Percentiles rank a stretch among this genome's conserved stretches.
Conservation (phyloP, 1,139 yeast genomes). For the Diutina siamensis region DNA sequence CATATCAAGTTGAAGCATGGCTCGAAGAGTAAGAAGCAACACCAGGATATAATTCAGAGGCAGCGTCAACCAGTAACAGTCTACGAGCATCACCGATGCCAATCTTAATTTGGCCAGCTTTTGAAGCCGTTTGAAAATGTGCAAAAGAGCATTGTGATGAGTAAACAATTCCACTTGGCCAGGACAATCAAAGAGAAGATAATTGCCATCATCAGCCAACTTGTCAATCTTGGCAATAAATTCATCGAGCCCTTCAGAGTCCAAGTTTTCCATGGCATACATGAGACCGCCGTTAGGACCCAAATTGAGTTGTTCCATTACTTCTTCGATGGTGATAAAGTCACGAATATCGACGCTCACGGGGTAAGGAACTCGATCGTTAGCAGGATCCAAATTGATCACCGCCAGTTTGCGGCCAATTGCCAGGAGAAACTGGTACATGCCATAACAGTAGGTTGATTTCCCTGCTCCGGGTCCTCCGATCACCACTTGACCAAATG, state of each 20-base stretch:
- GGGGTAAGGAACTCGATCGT: conserved; percentile 71
- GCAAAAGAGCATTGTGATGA: conserved; percentile 29
- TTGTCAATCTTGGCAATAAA: conserved; percentile 48
- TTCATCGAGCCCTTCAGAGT: conserved; percentile 32
- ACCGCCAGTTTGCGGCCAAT: conserved; percentile 82
- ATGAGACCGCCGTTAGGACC: conserved; percentile 97
- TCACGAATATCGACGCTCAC: conserved; percentile 76
- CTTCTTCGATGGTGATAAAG: conserved; percentile 74
- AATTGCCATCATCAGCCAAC: conserved; percentile 48
- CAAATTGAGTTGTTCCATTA: conserved; percentile 67
- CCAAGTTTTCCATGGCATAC: conserved; percentile 68
- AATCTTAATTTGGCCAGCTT: conserved; percentile 49
- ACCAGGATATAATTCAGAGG: conserved; percentile 91
- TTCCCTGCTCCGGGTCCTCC: conserved; percentile 99
- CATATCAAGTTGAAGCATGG: conserved; percentile 34
- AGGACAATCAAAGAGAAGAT: conserved; percentile 79
- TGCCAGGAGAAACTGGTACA: conserved; percentile 84
- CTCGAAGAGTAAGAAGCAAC: conserved; percentile 65
- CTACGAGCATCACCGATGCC: conserved; percentile 81
- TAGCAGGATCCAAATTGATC: conserved; percentile 90
- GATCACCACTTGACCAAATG: conserved; percentile 82
- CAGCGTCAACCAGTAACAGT: conserved; percentile 71
- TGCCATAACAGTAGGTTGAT: conserved; percentile 87
- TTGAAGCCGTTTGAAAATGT: conserved; percentile 28
- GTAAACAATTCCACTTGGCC: conserved; percentile 40